Evolutionary conservation across 2,329 filamentous ascomycete genomes (phyloP), one percentile per base, ranked within the genome.

Genomic region (Colletotrichum eleusines): DNA sequence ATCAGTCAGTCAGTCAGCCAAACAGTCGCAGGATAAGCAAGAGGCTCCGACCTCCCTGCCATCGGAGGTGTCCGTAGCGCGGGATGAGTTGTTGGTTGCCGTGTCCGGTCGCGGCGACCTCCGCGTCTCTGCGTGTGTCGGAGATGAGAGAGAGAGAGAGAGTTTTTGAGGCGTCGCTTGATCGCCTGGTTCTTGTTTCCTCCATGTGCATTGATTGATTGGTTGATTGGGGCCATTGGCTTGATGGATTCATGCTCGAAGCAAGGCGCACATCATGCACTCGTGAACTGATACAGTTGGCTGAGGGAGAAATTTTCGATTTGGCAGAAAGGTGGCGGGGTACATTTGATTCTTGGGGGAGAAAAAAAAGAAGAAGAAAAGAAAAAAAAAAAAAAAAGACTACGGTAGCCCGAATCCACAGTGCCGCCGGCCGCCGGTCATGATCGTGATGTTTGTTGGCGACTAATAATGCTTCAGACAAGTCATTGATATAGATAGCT

Each of bases 91-190:
- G 55, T 23, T n/a, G 55, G 55, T 23, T n/a, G 55, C 53, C 46
- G 63, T 38, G 54, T 63, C 63, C 66, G 67, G 59, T 71, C 59
- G 57, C 74, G 74, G 74, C 69, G 73, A 75, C 69, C 74, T 75
- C 74, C 74, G 69, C 66, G 33, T n/a, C 8, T 23, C 44, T 50
- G 20, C 14, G 42, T 31, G 5, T 28, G 11, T 16, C 38, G 50
- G 23, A 31, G 35, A 16, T 35, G 48, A 26, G 60, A 59, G 12
- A 5, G n/a, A n/a, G n/a, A n/a, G n/a, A n/a, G n/a, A n/a, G n/a
- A n/a, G n/a, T n/a, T n/a, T 11, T 18, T 35, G 23, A 66, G 50
- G 18, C 18, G 58, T 42, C 64, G 44, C 58, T 63, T n/a, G 51
- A 59, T 54, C 1, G 33, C 6, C 26, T 31, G 11, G 28, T 18